A percentile compares a stretch with the other conserved stretches of the same genome.
These are phyloP conservation scores for Boletus tomentosulus DNA, from an alignment of 768 basidiomycete genomes.

Conservation along the genomic window DNA sequence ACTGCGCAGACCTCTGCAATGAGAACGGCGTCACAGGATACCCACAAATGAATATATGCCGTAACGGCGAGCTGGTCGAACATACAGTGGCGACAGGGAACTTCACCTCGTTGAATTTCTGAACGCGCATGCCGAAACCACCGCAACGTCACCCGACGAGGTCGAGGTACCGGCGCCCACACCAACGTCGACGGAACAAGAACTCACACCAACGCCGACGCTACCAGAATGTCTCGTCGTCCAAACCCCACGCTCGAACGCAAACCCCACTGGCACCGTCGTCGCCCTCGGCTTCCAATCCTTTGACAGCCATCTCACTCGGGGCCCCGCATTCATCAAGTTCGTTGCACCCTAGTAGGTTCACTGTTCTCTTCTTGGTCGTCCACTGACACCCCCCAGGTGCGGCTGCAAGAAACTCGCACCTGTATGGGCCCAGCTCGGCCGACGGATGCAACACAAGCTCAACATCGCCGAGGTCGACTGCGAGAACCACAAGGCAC, in stretches of 20 bases:
- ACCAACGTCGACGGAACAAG: not conserved
- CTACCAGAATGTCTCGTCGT: not conserved
- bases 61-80: conserved; percentile 58
- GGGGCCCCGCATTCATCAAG: conserved; percentile 60
- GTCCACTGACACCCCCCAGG: no score
- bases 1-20: conserved; percentile 66
- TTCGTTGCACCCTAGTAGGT: conserved; percentile 88
- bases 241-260: not conserved
- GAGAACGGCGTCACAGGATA: conserved; percentile 67
- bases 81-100: conserved; percentile 54
- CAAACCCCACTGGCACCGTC: not conserved
- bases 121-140: conserved; percentile 36
- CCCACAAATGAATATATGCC: conserved; percentile 72
- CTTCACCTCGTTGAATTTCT: conserved; percentile 61
- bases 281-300: conserved; percentile 23
- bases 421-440: no score
- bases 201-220: no score
- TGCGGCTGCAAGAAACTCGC: no score
- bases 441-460: no score
- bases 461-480: no score
- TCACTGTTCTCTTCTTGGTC: not conserved
- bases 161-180: not conserved
- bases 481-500: no score
- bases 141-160: not conserved
- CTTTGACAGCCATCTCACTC: conserved; percentile 37